A percentile compares a stretch with the other conserved stretches of the same genome.
Evolutionary conservation across 345 rosid species (phyloP).

Genomic region (Populus euphratica): DNA sequence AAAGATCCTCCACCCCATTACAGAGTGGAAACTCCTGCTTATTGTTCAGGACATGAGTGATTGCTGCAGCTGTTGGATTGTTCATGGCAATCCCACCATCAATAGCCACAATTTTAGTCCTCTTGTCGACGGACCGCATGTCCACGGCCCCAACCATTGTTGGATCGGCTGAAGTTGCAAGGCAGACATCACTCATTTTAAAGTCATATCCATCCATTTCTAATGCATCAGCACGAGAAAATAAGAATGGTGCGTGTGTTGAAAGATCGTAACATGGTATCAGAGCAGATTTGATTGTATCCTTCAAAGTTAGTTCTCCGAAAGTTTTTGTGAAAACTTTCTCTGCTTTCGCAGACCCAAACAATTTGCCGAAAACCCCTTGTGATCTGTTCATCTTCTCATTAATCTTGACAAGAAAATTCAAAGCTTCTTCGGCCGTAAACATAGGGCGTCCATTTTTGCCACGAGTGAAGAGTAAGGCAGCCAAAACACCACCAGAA

Average conservation of each 20-base stretch:
- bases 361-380: slow-evolving; percentile 31
- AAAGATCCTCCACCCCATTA: slow-evolving; percentile 60
- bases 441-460: slow-evolving; percentile 56
- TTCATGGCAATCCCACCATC: slow-evolving; percentile 84
- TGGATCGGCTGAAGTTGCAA: slow-evolving; percentile 67
- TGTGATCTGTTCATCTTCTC: slow-evolving; percentile 22
- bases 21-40: slow-evolving; percentile 86
- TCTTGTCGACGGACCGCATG: slow-evolving; percentile 56
- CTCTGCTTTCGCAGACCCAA: slow-evolving; percentile 28
- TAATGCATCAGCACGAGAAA: slow-evolving; percentile 91
- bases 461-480: slow-evolving; percentile 64
- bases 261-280: slow-evolving; percentile 87
- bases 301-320: slow-evolving; percentile 52
- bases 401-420: slow-evolving; percentile 43
- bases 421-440: slow-evolving; percentile 62
- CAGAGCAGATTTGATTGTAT: slow-evolving; percentile 71
- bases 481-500: slow-evolving; percentile 66
- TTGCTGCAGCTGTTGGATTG: slow-evolving; percentile 89
- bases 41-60: slow-evolving; percentile 82
- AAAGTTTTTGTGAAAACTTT: slow-evolving; percentile 23
- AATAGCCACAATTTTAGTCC: slow-evolving; percentile 59
- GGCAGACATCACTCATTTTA: slow-evolving; percentile 75
- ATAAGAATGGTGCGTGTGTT: slow-evolving; percentile 73
- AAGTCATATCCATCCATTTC: slow-evolving; percentile 85
- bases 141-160: slow-evolving; percentile 47